Evolutionary conservation across 495 filamentous ascomycete genomes (phyloP), one percentile per base, ranked within the genome.

Genomic region (Penicillium silybi): DNA sequence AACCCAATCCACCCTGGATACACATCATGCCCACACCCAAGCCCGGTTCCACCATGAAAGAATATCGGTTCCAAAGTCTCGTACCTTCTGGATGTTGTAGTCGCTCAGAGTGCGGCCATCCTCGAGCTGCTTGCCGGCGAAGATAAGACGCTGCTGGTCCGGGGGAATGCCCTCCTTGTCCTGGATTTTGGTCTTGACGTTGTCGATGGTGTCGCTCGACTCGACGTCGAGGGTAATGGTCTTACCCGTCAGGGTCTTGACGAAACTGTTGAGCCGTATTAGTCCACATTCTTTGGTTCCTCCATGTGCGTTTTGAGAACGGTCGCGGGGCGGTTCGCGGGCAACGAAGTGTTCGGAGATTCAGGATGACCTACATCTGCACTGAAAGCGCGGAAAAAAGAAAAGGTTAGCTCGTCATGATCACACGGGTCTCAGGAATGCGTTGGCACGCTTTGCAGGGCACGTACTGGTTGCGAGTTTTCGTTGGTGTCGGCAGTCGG

Each of bases 21-120:
- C 44, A 35, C 22, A 41, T n/a, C 26, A 15, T 20, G 7, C 26
- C 38, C 42, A 39, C 39, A 47, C 45, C 41, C 37, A 39, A 39
- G 18, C 37, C 37, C 34, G 42, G 34, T 51, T 41, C 46, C 55
- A 58, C 20, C 22, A 44, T 43, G 29, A 15, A 46, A 23, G 37
- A 26, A 48, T 26, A 16, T 32, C 20, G 38, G 51, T 32, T 48
- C 37, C 19, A 32, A 47, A 50, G 20, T 43, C 37, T 54, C 84
- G 69, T 78, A 92, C 90, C 87, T 98, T 98, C 83, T 98, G 93
- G 79, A 98, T 98, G 82, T 98, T 98, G 86, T 98, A 98, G 78
- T 98, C 93, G 69, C 86, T 91, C 61, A 98, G 84, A 56, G 93
- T 98, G 66, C 93, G 88, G 76, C 93, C 93, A 81, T 98, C 93